phyloP scores from a whole-genome alignment of 202 grass and related monocot species.

The Brachypodium distachyon region DNA sequence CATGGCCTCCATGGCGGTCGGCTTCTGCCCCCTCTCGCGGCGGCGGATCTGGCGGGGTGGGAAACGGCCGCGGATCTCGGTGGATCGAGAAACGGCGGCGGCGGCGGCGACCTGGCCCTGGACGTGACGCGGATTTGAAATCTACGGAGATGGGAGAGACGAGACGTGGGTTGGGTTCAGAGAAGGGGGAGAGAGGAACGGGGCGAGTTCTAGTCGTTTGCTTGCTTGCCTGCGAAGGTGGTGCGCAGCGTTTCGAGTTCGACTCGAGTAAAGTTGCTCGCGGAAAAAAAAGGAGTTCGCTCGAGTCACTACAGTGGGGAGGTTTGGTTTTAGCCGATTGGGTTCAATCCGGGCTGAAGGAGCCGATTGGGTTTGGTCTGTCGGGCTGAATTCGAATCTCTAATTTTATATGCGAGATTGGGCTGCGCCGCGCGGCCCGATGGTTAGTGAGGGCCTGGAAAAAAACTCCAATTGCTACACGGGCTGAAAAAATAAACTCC shows the following conservation, averaged over 20 bases:
- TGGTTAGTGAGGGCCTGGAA: background rate
- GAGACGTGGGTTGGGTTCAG: background rate
- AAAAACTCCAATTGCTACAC: too few relatives aligned
- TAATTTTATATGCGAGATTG: background rate
- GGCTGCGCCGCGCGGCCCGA: background rate
- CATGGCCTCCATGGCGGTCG: conserved; percentile 75
- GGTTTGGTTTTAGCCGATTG: too few relatives aligned
- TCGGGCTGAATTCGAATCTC: background rate
- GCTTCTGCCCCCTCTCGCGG: too few relatives aligned
- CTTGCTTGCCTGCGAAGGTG: conserved; percentile 27
- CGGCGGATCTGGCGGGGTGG: conserved; percentile 17
- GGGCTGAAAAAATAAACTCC: too few relatives aligned
- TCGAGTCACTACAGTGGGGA: too few relatives aligned
- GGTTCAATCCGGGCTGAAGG: too few relatives aligned
- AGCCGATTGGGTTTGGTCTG: background rate
- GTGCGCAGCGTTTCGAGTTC: too few relatives aligned
- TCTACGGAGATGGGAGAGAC: conserved; percentile 1
- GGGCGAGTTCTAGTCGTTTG: background rate
- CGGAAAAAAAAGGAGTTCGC: too few relatives aligned
- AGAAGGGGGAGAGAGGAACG: background rate
- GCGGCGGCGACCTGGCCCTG: conserved; percentile 8
- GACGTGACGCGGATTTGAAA: conserved; percentile 41
- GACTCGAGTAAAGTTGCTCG: background rate
- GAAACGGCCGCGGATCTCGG: background rate
- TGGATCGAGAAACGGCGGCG: background rate